A percentile compares a stretch with the other conserved stretches of the same genome.
phyloP scores from a whole-genome alignment of 805 yeast species.

The Yueomyces sp. region DNA sequence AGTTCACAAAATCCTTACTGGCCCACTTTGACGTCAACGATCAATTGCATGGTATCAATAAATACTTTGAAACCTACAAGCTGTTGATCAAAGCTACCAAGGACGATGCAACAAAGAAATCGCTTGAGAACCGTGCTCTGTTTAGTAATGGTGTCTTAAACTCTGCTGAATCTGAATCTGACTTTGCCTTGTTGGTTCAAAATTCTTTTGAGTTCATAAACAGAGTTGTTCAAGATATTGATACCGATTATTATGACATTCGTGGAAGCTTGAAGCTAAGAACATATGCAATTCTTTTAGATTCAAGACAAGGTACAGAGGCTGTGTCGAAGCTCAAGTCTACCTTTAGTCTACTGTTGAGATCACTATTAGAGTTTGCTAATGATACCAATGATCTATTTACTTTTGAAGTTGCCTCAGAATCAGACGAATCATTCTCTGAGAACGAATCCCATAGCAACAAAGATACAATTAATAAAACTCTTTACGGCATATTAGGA shows the following conservation, averaged over 20 bases:
- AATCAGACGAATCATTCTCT: slow-evolving; percentile 8
- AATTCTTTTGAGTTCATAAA: slow-evolving; percentile 45
- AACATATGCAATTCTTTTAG: slow-evolving; percentile 38
- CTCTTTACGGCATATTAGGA: slow-evolving; percentile 43
- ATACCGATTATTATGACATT: slow-evolving; percentile 14
- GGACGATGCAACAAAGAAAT: slow-evolving; percentile 26
- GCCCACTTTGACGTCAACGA: slow-evolving; percentile 55
- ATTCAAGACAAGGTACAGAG: slow-evolving; percentile 15
- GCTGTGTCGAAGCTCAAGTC: slow-evolving; percentile 8
- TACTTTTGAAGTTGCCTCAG: not conserved
- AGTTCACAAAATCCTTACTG: slow-evolving; percentile 59
- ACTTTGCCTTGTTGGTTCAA: slow-evolving; percentile 34
- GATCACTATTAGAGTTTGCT: slow-evolving; percentile 12
- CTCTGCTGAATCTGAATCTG: slow-evolving; percentile 36
- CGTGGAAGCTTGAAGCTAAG: slow-evolving; percentile 35
- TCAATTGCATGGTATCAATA: slow-evolving; percentile 43
- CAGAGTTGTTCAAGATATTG: slow-evolving; percentile 31
- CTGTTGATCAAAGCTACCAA: slow-evolving; percentile 26
- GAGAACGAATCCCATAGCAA: slow-evolving; percentile 11
- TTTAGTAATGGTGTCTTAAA: slow-evolving; percentile 50
- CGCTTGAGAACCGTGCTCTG: slow-evolving; percentile 39
- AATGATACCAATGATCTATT: slow-evolving; percentile 5
- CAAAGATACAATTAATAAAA: slow-evolving; percentile 24
- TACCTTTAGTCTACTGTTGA: slow-evolving; percentile 16
- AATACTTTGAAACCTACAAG: slow-evolving; percentile 31